Evolutionary conservation across 1,284 basidiomycete genomes (phyloP), one percentile per base, ranked within the genome.

Genomic region (Sporisorium sorghi): DNA sequence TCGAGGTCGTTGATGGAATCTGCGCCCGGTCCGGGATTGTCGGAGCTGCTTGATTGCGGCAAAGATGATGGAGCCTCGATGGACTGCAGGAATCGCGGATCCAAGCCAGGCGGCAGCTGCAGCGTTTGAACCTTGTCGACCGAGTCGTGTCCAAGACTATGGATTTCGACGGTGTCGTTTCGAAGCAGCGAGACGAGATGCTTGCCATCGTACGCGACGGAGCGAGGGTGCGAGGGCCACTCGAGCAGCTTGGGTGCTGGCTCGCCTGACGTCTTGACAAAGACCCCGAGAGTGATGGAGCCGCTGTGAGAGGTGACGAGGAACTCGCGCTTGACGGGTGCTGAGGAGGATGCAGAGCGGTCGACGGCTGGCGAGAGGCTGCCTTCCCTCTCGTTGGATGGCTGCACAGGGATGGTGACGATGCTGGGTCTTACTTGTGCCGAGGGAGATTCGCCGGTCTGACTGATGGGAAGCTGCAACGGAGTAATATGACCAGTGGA

Each of bases 221-320:
- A 72, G 12, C 83, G 73, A 11, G 82, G 82, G 69, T 84, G 82
- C 6, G 75, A 76, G 11, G 77, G 78, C 81, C 81, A 84, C 54
- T 84, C 82, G 28, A 84, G 51, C n/a, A 84, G 62, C 55, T 74
- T 79, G 5, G 79, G 77, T 5, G 76, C 75, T 2, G 81, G 81
- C 63, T 83, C 82, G 39, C 82, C 82, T 7, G 80, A 72, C 4
- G 72, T 48, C 23, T 60, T 77, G 52, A 84, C 65, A 51, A 84
- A 83, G 8, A 82, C 82, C 15, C 82, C 82, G 7, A 84, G 62
- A 6, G 82, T 82, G 51, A 73, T 65, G 23, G 65, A 52, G 19
- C 76, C 73, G 14, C 76, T 77, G 64, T 84, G 81, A 30, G 77
- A 78, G 1, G 82, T 84, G 69, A 84, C 73, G 5, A 84, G 70